Evolutionary conservation across 1,284 basidiomycete genomes (phyloP), one percentile per base, ranked within the genome.

Genomic region (Melampsora americana): DNA sequence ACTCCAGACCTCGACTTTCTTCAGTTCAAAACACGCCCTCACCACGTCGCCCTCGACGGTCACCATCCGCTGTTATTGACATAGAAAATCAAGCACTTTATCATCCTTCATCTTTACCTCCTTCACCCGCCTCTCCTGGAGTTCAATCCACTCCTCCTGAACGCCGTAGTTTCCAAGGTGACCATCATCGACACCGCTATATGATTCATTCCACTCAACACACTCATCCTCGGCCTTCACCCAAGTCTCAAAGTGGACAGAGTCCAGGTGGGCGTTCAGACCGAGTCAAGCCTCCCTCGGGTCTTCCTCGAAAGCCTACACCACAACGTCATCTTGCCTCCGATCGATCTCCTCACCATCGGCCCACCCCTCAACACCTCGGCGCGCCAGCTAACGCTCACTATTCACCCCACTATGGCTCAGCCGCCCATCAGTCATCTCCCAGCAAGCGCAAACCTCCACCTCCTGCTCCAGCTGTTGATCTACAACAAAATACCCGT

Each of bases 181-280:
- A 75, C 14, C 72, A 75, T 46, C 72, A 75, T 56, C 50, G 72
- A 18, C 72, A 75, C n/a, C 64, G 72, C 35, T 75, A 30, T 53
- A 75, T 75, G 72, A 44, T 44, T 44, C 42, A 44, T 44, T 44
- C 42, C 42, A 61, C 3, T 46, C 18, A 66, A 44, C 56, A 44
- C 20, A 59, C 20, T 30, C 16, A n/a, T 14, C 53, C 69, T 6
- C 30, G 16, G 50, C 30, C 66, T 28, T 50, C 66, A 20, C 42
- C 42, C n/a, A 53, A 12, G 44, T 32, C 28, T 64, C 62, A 42
- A n/a, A 42, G 30, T 35, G 18, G 30, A 32, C 62, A 59, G 53
- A 59, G 53, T 30, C 53, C 53, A 23, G 53, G 53, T 59, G 20
- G 23, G 53, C 53, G 28, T 59, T 59, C 53, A 28, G 28, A 28